phyloP scores from a whole-genome alignment of 176 grass and related monocot species.

The Oryza nivara region DNA sequence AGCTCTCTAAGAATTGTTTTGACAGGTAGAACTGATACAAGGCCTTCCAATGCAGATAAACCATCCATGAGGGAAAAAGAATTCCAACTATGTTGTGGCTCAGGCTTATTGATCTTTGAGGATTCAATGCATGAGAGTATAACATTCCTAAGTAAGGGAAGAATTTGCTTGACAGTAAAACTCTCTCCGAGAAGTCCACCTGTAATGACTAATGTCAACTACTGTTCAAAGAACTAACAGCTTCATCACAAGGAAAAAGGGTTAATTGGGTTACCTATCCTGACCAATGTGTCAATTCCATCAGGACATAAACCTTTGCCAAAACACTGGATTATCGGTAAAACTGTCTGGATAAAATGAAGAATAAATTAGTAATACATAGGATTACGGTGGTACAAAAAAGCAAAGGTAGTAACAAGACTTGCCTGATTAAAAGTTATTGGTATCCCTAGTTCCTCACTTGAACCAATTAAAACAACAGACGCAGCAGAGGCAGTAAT shows the following conservation, averaged over 20 bases:
- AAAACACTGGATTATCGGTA: slow-evolving; percentile 83
- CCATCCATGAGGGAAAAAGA: slow-evolving; percentile 65
- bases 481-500: slow-evolving; percentile 71
- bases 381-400: slow-evolving; percentile 3
- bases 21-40: slow-evolving; percentile 63
- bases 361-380: slow-evolving; percentile 41
- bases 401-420: slow-evolving; percentile 29
- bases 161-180: slow-evolving; percentile 75
- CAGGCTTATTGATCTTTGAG: slow-evolving; percentile 67
- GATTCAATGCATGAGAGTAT: slow-evolving; percentile 62
- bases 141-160: slow-evolving; percentile 78
- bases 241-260: slow-evolving; percentile 22
- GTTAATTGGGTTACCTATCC: slow-evolving; percentile 76
- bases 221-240: slow-evolving; percentile 18
- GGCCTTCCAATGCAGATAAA: slow-evolving; percentile 80
- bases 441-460: slow-evolving; percentile 93
- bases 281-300: slow-evolving; percentile 87
- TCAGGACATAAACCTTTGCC: slow-evolving; percentile 90
- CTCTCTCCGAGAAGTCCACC: slow-evolving; percentile 88
- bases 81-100: slow-evolving; percentile 84
- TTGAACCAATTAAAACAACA: slow-evolving; percentile 88
- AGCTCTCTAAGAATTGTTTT: slow-evolving; percentile 76
- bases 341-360: slow-evolving; percentile 70
- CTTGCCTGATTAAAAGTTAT: slow-evolving; percentile 92
- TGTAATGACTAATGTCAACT: slow-evolving; percentile 43